A percentile compares a stretch with the other conserved stretches of the same genome.
Evolutionary conservation across 176 grass and related monocot genomes (phyloP).

Genomic region (Hyparrhenia diplandra): DNA sequence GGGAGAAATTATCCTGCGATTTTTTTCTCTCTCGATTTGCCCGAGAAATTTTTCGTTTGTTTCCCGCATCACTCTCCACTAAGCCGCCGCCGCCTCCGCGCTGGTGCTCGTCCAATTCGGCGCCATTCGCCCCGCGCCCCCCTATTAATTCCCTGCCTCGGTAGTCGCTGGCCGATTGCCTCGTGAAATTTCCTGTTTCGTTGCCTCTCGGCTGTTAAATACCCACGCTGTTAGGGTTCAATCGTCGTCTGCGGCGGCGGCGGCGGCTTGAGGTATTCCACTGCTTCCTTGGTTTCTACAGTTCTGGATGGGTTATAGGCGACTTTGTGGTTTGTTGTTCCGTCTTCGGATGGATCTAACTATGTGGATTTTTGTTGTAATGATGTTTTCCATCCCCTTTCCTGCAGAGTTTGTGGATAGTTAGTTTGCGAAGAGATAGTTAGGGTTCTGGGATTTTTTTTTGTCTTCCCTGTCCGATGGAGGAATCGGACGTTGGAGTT

Average conservation of each 20-base stretch:
- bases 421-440: neutral
- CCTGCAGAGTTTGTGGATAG: constrained; percentile 26
- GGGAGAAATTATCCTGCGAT: constrained; percentile 11
- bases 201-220: neutral
- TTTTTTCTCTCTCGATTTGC: constrained; percentile 29
- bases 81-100: constrained; percentile 10
- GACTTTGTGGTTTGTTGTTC: neutral
- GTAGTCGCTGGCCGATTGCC: neutral
- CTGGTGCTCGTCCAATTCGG: constrained; percentile 30
- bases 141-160: constrained; percentile 35
- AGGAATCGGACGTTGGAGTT: constrained; percentile 18
- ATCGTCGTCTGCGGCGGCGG: neutral
- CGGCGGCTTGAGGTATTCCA: constrained; percentile 8
- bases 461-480: neutral
- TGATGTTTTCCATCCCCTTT: neutral
- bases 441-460: constrained; percentile 22
- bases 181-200: constrained; percentile 8
- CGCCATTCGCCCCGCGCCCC: neutral
- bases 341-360: constrained; percentile 16
- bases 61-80: constrained; percentile 46
- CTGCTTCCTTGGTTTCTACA: neutral
- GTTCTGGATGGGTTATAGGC: neutral
- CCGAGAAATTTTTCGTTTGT: constrained; percentile 37
- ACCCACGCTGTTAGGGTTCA: constrained; percentile 7
- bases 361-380: neutral